phyloP scores from a whole-genome alignment of 225 moss, liverwort and hornwort genomes.

The Marchantia paleacea region DNA sequence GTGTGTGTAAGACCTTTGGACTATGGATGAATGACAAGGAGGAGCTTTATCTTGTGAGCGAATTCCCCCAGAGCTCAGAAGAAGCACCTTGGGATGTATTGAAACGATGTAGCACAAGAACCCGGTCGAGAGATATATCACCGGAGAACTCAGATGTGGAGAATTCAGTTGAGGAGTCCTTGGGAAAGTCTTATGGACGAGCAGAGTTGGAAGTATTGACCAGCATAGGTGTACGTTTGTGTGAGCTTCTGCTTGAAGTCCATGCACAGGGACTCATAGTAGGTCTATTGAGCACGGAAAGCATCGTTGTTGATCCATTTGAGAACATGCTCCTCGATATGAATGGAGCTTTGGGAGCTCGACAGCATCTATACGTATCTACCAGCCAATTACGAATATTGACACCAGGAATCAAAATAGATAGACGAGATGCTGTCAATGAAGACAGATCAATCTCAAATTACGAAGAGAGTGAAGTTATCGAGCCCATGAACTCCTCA shows the following conservation, averaged over 20 bases:
- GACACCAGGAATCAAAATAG: neutral
- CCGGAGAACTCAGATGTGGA: neutral
- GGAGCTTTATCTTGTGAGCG: constrained; percentile 61
- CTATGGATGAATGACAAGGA: constrained; percentile 63
- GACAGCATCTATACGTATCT: constrained; percentile 1
- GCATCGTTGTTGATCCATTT: constrained; percentile 48
- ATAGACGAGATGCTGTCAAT: neutral
- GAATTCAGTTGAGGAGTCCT: neutral
- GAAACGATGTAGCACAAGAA: constrained; percentile 40
- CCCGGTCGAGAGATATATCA: neutral
- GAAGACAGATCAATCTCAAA: neutral
- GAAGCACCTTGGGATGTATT: constrained; percentile 25
- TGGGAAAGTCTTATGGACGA: constrained; percentile 14
- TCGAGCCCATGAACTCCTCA: neutral
- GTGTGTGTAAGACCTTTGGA: constrained; percentile 52
- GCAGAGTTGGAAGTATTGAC: constrained; percentile 23
- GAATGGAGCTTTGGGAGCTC: constrained; percentile 36
- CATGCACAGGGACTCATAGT: constrained; percentile 57
- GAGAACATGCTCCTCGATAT: constrained; percentile 53
- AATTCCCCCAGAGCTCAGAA: constrained; percentile 17
- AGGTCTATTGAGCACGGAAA: constrained; percentile 47
- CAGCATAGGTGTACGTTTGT: constrained; percentile 58
- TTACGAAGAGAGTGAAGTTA: neutral
- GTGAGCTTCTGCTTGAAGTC: constrained; percentile 62
- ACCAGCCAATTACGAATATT: neutral